Evolutionary conservation across 2,329 filamentous ascomycete species (phyloP).

Genomic region (Septoria petroselini): DNA sequence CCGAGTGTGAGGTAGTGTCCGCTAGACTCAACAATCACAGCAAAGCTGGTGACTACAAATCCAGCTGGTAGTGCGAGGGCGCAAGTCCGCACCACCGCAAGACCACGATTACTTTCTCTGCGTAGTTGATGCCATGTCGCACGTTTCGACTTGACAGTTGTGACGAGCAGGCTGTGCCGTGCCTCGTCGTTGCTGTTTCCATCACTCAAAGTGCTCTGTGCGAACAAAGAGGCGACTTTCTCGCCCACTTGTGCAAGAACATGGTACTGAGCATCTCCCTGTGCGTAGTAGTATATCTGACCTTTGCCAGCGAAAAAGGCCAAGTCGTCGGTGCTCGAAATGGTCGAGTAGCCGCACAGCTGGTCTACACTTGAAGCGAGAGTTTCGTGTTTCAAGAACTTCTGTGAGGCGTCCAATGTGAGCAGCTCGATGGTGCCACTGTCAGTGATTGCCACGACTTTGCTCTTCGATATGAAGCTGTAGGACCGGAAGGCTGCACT

Average conservation of each 20-base stretch:
- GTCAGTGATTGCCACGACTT: conserved; percentile 12
- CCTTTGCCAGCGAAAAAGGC: conserved; percentile 51
- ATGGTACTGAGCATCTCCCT: background rate
- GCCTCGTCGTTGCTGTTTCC: too few relatives aligned
- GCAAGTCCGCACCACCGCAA: background rate
- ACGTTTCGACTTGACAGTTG: conserved; percentile 36
- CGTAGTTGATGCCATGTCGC: conserved; percentile 1
- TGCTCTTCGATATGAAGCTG: conserved; percentile 2
- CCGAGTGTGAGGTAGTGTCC: conserved; percentile 46
- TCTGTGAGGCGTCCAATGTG: background rate
- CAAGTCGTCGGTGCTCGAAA: conserved; percentile 40
- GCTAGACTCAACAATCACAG: conserved; percentile 14
- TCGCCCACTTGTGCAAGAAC: conserved; percentile 20
- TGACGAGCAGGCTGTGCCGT: conserved; percentile 38
- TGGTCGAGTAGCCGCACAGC: conserved; percentile 50
- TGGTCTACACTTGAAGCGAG: conserved; percentile 27
- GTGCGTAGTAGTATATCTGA: conserved; percentile 41
- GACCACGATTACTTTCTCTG: background rate
- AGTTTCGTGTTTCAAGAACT: background rate
- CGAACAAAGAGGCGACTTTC: conserved; percentile 46
- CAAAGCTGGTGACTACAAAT: conserved; percentile 54
- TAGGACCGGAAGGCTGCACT: conserved; percentile 6
- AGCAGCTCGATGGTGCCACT: conserved; percentile 3
- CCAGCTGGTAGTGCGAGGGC: conserved; percentile 1
- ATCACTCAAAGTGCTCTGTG: background rate